Evolutionary conservation across 352 stramenopile species (phyloP), one percentile per base, ranked within the genome.

Genomic region (Globisporangium radiosum): DNA sequence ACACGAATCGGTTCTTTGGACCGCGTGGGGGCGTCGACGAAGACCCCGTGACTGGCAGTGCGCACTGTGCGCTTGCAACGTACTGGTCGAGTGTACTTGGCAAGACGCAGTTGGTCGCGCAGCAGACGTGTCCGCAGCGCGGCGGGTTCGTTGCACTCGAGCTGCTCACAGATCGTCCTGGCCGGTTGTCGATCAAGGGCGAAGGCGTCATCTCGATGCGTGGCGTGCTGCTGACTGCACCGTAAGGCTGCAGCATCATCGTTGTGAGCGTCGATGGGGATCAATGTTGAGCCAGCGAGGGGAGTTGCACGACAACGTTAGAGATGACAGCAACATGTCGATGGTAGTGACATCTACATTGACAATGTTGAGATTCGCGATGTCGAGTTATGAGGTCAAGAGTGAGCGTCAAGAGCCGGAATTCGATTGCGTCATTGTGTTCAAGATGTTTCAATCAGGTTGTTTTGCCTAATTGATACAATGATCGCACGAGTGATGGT

Each of bases 21-120:
- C 92, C 93, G 9, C 84, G 85, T 47, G 67, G 85, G 17, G 90
- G 90, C 14, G 75, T 98, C 8, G 73, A 92, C 56, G 95, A 98
- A 72, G 95, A 98, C 66, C 93, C 92, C 0, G 94, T 98, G 4
- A 98, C 89, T 7, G 95, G 95, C 7, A 97, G 85, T 47, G 88
- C 88, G 0, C 93, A 98, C 64, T 97, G 88, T 56, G 81, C 72
- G 4, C 67, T 98, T 2, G 87, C 76, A 6, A 75, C 82, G 7
- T 97, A 98, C 63, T 98, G 92, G 86, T 69, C 60, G 1, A 13
- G 51, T 5, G 6, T 78, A 6, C 58, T 89, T 13, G 59, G 69
- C 2, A 86, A 83, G 50, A 69, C 52, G 13, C 73, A 54, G 33
- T 64, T 88, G 19, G 61, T 65, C 25, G 77, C 73, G 4, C 60